Evolutionary conservation across 2,329 filamentous ascomycete genomes (phyloP).

Genomic region (Sporothrix dimorphospora): DNA sequence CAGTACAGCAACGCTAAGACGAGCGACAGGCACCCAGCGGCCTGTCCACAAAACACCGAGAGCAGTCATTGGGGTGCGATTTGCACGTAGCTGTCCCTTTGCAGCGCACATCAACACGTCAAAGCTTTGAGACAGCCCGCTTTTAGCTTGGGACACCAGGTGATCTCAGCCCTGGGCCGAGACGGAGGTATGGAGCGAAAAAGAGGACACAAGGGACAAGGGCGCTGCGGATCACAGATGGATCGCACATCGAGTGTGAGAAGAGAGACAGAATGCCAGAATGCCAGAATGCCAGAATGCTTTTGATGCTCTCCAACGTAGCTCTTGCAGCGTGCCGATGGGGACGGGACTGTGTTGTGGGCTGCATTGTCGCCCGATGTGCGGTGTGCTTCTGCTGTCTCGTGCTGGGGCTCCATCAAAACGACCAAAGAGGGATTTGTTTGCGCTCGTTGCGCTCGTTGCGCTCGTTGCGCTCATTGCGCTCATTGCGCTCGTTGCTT

Average conservation of each 20-base stretch:
- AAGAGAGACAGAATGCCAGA: neutral
- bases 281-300: too few species aligned
- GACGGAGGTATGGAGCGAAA: neutral
- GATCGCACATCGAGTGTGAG: neutral
- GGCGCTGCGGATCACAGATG: neutral
- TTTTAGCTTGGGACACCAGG: neutral
- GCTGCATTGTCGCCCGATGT: neutral
- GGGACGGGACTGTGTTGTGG: constrained; percentile 4
- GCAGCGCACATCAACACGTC: neutral
- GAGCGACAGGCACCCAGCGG: neutral
- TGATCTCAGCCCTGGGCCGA: neutral
- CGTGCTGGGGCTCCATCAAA: neutral
- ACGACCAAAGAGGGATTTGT: neutral
- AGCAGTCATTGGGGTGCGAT: neutral
- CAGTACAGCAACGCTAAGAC: neutral
- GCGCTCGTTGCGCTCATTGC: neutral
- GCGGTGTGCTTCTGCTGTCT: constrained; percentile 1
- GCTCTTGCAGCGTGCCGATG: neutral
- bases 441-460: neutral
- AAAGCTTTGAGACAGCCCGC: neutral
- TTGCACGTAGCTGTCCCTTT: neutral
- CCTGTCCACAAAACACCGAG: neutral
- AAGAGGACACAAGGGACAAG: constrained; percentile 4
- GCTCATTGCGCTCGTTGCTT: neutral
- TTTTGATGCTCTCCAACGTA: neutral